Evolutionary conservation across 2,329 filamentous ascomycete genomes (phyloP).

Genomic region (Alternaria dauci): DNA sequence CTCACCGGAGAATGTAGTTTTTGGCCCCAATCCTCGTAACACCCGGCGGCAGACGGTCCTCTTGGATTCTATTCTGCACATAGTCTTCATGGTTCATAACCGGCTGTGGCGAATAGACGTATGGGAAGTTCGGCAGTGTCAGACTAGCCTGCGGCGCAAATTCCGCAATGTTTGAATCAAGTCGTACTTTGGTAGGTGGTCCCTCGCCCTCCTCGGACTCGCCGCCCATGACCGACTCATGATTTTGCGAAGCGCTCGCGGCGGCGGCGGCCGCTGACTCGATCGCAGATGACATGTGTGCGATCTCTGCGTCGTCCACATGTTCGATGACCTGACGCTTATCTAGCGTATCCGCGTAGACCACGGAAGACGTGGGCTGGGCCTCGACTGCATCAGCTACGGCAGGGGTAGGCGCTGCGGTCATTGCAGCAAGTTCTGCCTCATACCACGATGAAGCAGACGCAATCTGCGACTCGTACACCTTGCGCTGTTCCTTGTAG

Average conservation of each 20-base stretch:
- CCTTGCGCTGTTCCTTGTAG: conserved; percentile 45
- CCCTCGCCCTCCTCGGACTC: conserved; percentile 32
- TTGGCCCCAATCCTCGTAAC: conserved; percentile 64
- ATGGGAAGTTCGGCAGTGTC: conserved; percentile 39
- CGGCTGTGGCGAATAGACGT: conserved; percentile 40
- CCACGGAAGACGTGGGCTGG: conserved; percentile 27
- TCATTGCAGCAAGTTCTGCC: conserved; percentile 38
- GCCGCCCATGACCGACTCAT: conserved; percentile 27
- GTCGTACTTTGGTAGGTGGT: conserved; percentile 36
- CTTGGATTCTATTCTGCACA: conserved; percentile 48
- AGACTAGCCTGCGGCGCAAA: conserved; percentile 22
- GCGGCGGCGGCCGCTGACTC: conserved; percentile 12
- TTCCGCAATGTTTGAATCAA: conserved; percentile 20
- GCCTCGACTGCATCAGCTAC: conserved; percentile 16
- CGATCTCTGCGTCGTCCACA: conserved; percentile 31
- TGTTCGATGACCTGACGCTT: conserved; percentile 39
- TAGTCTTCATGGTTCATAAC: conserved; percentile 48
- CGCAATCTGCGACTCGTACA: conserved; percentile 45
- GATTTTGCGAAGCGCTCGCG: conserved; percentile 11
- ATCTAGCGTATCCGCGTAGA: conserved; percentile 33
- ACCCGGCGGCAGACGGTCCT: conserved; percentile 62
- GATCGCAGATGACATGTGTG: conserved; percentile 18
- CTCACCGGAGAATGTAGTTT: conserved; percentile 68
- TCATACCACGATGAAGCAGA: conserved; percentile 44
- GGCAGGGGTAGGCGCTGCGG: conserved; percentile 26